A percentile compares a stretch with the other conserved stretches of the same genome.
Evolutionary conservation across 2,329 filamentous ascomycete genomes (phyloP).

Genomic region (Claviceps spartinae): DNA sequence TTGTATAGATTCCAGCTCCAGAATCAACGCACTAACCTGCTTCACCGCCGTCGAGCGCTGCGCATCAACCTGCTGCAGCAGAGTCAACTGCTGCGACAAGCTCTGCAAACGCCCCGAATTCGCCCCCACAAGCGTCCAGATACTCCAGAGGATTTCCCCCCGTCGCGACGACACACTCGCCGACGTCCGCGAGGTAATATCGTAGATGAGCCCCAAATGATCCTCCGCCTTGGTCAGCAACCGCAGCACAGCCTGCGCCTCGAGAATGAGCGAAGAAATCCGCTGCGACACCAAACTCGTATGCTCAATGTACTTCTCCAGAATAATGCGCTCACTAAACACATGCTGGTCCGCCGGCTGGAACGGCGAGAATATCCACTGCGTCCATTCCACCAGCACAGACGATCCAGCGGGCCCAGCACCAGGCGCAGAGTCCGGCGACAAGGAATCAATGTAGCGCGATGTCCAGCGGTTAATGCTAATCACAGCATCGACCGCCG

Average conservation of each 20-base stretch:
- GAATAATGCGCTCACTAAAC: constrained; percentile 42
- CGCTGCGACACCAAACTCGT: constrained; percentile 56
- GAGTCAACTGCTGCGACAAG: constrained; percentile 46
- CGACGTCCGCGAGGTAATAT: constrained; percentile 52
- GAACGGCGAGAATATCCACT: constrained; percentile 47
- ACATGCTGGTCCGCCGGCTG: constrained; percentile 33
- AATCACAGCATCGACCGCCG: constrained; percentile 61
- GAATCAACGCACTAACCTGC: constrained; percentile 55
- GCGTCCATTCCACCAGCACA: constrained; percentile 27
- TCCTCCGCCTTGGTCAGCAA: constrained; percentile 56
- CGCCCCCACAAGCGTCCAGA: constrained; percentile 65
- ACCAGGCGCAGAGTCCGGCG: constrained; percentile 17
- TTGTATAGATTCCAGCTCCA: constrained; percentile 62
- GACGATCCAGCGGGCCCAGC: constrained; percentile 16
- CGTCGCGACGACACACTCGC: constrained; percentile 43
- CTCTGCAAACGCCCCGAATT: constrained; percentile 48
- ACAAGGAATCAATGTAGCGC: constrained; percentile 51
- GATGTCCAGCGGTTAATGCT: constrained; percentile 65
- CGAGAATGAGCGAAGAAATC: constrained; percentile 52
- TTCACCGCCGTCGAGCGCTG: constrained; percentile 53
- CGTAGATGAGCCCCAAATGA: constrained; percentile 55
- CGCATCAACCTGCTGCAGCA: constrained; percentile 50
- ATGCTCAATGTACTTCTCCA: constrained; percentile 65
- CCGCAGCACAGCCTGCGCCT: constrained; percentile 54
- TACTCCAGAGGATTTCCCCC: constrained; percentile 51